Base-by-base conservation (phyloP, 176 grass and related monocot species). In the Thalia dealbata region DNA sequence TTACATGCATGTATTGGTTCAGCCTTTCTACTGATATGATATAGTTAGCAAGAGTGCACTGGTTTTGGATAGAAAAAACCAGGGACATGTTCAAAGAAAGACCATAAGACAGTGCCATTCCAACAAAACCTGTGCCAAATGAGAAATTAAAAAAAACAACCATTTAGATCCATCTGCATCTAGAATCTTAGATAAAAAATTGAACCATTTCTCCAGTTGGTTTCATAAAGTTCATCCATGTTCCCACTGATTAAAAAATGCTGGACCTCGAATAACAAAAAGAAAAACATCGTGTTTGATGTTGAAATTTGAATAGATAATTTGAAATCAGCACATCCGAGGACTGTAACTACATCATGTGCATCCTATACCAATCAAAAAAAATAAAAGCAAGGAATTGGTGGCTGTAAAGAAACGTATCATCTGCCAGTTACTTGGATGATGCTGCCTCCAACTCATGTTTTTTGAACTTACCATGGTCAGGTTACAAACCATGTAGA, bases 71-170 rank as follows among this genome's bases (percentile, higher is more conserved):
- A 32, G 90, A 99, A 52, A 50, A 79, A 56, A 92, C 83, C 56
- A 99, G 80, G 1, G 85, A 88, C 13, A 73, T 82, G 73, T 99
- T 99, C 66, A 99, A 63, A 28, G 95, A 93, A 58, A 97, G 83
- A 35, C 95, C 95, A 82, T 97, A 93, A 24, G 95, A 97, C 67
- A 97, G 74, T 48, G 87, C 95, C 90, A 99, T 88, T 74, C 95
- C 90, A 25, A 99, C 83, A 86, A 93, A 93, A 48, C 90, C 95
- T 99, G 87, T 58, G 55, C 67, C 21, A 50, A 71, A 54, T 3
- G 23, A 42, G 3, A 35, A 23, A 72, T 6, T 50, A 7, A 51
- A 72, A 12, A 46, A 2, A 16, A 65, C 44, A 43, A 30, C 10
- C 14, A 11, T 22, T 68, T 11, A n/a, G 64, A 43, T 43, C 64